Percentiles rank a stretch among this genome's conserved stretches.
These are phyloP conservation scores for Drechslera avenae DNA, from an alignment of 2,329 filamentous ascomycete genomes.

Conservation along the genomic window DNA sequence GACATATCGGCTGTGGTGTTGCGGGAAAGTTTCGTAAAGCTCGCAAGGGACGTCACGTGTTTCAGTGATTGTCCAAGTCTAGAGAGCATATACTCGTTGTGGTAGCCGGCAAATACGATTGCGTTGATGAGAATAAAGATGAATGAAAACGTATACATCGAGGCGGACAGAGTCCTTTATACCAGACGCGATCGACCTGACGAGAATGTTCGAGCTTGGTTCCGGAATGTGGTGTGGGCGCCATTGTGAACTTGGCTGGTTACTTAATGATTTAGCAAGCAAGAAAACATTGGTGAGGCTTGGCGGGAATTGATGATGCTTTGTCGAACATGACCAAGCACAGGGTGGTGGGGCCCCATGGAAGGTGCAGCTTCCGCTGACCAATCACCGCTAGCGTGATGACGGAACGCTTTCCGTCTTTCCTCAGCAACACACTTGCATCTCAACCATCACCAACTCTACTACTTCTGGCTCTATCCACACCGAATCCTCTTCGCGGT, in stretches of 20 bases:
- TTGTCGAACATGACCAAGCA: constrained; percentile 32
- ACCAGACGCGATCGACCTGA: constrained; percentile 20
- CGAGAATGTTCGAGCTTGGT: constrained; percentile 41
- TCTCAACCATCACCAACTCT: not conserved
- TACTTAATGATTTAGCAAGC: constrained; percentile 39
- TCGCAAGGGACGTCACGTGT: constrained; percentile 33
- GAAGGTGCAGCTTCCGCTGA: constrained; percentile 6
- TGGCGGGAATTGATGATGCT: constrained; percentile 16
- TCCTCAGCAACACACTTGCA: not conserved
- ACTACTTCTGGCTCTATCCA: not conserved
- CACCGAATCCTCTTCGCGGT: not conserved
- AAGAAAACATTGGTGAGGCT: constrained; percentile 9
- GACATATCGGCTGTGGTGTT: constrained; percentile 40
- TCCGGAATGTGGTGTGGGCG: constrained; percentile 16
- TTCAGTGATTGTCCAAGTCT: constrained; percentile 41
- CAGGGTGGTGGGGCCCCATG: not conserved
- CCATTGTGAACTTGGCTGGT: constrained; percentile 29
- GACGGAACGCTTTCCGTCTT: constrained; percentile 2
- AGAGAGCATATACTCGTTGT: constrained; percentile 51
- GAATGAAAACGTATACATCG: constrained; percentile 49
- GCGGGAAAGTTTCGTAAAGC: constrained; percentile 20
- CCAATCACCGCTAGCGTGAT: constrained; percentile 6
- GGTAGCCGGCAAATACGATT: constrained; percentile 47
- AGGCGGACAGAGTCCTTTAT: constrained; percentile 41
- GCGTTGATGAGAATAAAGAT: constrained; percentile 52